Percentiles rank a stretch among this genome's conserved stretches.
These are phyloP conservation scores for Leccinum angustisporum DNA, from an alignment of 1,284 basidiomycete species.

Conservation along the genomic window DNA sequence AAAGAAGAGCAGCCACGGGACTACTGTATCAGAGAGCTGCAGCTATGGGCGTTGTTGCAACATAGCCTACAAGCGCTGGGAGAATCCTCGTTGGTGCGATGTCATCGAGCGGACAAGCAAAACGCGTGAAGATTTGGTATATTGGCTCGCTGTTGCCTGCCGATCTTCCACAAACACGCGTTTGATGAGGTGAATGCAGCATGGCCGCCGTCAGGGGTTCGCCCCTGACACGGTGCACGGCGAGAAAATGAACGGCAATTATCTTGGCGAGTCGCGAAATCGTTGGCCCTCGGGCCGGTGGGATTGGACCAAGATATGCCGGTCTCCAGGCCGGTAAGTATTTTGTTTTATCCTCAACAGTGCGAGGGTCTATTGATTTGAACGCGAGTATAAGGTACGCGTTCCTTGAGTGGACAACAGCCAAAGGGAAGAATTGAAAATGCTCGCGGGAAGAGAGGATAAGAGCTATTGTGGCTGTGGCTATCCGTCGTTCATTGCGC, in stretches of 20 bases:
- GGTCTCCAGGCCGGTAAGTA: not conserved
- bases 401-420: not conserved
- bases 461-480: conserved; percentile 25
- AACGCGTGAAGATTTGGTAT: conserved; percentile 1
- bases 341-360: not conserved
- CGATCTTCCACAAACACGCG: conserved; percentile 19
- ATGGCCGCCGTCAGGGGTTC: conserved; percentile 29
- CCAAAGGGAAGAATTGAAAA: conserved; percentile 11
- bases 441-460: conserved; percentile 31
- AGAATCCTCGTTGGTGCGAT: conserved; percentile 5
- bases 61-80: not conserved
- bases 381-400: not conserved
- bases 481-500: conserved; percentile 8
- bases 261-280: conserved; percentile 21
- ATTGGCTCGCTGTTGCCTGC: conserved; percentile 4
- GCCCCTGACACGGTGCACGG: conserved; percentile 20
- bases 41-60: not conserved
- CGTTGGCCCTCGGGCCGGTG: conserved; percentile 13
- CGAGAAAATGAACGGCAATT: conserved; percentile 31
- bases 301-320: conserved; percentile 8
- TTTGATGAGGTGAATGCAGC: conserved; percentile 25
- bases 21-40: not conserved
- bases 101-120: not conserved
- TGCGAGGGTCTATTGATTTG: not conserved
- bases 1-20: not conserved